A percentile compares a stretch with the other conserved stretches of the same genome.
Conservation (phyloP, 1,284 basidiomycete genomes). For the Austroboletus novae-zelandiae region DNA sequence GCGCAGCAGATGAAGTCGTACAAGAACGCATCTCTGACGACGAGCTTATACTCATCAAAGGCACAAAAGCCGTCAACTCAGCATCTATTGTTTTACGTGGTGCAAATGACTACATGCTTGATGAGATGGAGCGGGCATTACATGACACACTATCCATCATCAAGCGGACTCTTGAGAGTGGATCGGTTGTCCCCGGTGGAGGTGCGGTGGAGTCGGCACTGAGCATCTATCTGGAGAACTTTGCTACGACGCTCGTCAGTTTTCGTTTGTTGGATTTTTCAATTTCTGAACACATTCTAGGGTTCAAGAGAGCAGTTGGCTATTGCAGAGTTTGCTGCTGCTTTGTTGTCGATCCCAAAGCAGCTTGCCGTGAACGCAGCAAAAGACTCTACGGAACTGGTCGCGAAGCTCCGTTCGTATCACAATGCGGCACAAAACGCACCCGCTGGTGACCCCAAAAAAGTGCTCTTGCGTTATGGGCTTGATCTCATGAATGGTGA, state of each 20-base stretch:
- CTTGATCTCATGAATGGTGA: conserved; percentile 94
- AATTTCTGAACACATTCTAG: conserved; percentile 41
- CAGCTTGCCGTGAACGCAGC: conserved; percentile 97
- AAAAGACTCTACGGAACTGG: conserved; percentile 97
- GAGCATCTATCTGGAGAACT: conserved; percentile 98
- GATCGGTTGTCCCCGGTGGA: conserved; percentile 94
- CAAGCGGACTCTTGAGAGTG: conserved; percentile 97
- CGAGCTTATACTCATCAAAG: conserved; percentile 96
- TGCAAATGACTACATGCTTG: conserved; percentile 99
- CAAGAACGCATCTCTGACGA: conserved; percentile 99
- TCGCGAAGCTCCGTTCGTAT: conserved; percentile 95
- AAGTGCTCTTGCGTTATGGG: conserved; percentile 91
- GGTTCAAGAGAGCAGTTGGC: conserved; percentile 98
- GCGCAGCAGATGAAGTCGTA: conserved; percentile 91
- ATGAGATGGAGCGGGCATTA: conserved; percentile 98
- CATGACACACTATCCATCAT: conserved; percentile 96
- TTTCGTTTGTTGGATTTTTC: neutral
- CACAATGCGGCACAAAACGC: conserved; percentile 97
- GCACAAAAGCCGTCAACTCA: conserved; percentile 95
- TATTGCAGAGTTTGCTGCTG: conserved; percentile 96
- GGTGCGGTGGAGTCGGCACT: conserved; percentile 97
- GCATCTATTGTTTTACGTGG: conserved; percentile 93
- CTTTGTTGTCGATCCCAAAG: conserved; percentile 94
- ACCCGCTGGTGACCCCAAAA: conserved; percentile 90
- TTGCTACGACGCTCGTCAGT: conserved; percentile 92